phyloP scores from a whole-genome alignment of 1,284 basidiomycete genomes.

The Cryptococcus deneoformans region DNA sequence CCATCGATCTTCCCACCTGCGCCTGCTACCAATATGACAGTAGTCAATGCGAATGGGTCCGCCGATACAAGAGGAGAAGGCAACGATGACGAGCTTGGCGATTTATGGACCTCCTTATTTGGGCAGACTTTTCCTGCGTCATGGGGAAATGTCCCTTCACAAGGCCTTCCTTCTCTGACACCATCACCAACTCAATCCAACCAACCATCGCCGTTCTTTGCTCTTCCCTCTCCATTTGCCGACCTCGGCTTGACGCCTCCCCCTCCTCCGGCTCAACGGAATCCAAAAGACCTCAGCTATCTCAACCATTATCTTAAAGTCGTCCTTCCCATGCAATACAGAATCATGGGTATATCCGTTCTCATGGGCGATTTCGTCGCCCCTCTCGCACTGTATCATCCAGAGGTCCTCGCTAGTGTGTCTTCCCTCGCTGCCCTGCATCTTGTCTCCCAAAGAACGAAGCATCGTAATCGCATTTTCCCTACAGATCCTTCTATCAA shows the following conservation, averaged over 20 bases:
- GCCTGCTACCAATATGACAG: background rate
- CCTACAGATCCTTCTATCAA: background rate
- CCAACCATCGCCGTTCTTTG: slow-evolving; percentile 4
- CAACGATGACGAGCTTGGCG: slow-evolving; percentile 2
- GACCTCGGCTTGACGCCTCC: background rate
- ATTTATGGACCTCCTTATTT: slow-evolving; percentile 3
- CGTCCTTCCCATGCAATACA: slow-evolving; percentile 31
- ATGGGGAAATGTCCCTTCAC: background rate
- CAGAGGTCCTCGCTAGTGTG: slow-evolving; percentile 19
- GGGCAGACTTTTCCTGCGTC: background rate
- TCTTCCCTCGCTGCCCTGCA: slow-evolving; percentile 27
- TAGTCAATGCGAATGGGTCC: background rate
- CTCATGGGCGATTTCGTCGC: slow-evolving; percentile 19
- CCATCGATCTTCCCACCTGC: slow-evolving; percentile 2
- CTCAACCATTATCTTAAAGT: slow-evolving; percentile 32
- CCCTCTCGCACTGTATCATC: slow-evolving; percentile 18
- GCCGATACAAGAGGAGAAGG: background rate
- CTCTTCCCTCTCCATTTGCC: background rate
- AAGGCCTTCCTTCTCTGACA: background rate
- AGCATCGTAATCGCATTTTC: slow-evolving; percentile 3
- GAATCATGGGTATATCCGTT: slow-evolving; percentile 12
- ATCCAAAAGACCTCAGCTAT: slow-evolving; percentile 12
- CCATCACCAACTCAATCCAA: too few relatives aligned
- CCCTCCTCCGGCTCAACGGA: background rate
- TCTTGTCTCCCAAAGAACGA: slow-evolving; percentile 18